Evolutionary conservation across 108 stramenopile species (phyloP).

Genomic region (Fragilaria crotonensis): DNA sequence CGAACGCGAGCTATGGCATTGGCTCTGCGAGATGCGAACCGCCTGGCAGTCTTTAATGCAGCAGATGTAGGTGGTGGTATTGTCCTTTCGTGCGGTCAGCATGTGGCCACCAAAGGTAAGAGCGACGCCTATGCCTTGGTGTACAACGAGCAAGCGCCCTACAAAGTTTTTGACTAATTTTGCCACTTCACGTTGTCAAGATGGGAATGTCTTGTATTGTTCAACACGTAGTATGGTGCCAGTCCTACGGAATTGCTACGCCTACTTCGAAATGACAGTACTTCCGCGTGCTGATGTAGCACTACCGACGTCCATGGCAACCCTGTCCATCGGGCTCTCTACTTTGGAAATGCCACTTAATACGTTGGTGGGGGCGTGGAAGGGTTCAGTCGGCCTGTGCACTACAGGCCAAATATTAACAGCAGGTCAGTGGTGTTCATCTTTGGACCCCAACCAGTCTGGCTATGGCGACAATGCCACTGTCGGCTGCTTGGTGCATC

Average conservation of each 20-base stretch:
- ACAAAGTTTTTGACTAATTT: neutral
- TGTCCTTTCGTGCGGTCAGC: conserved; percentile 77
- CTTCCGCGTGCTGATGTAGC: conserved; percentile 5
- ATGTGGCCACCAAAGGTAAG: conserved; percentile 73
- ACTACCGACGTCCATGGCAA: conserved; percentile 44
- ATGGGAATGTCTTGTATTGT: conserved; percentile 81
- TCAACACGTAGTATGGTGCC: conserved; percentile 84
- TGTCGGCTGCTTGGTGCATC: conserved; percentile 88
- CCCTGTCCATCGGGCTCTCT: conserved; percentile 84
- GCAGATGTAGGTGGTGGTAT: conserved; percentile 63
- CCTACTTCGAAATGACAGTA: conserved; percentile 91
- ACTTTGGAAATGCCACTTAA: conserved; percentile 95
- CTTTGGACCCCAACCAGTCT: conserved; percentile 38
- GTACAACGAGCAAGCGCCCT: neutral
- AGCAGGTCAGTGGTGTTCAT: conserved; percentile 76
- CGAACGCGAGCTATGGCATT: conserved; percentile 81
- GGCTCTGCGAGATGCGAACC: conserved; percentile 62
- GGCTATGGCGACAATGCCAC: conserved; percentile 75
- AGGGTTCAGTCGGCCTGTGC: conserved; percentile 87
- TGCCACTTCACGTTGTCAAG: conserved; percentile 18
- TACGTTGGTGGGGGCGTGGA: conserved; percentile 91
- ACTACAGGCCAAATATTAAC: conserved; percentile 85
- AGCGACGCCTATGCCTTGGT: too few species aligned
- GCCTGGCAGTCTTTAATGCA: conserved; percentile 88
- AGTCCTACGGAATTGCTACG: conserved; percentile 87